phyloP scores from a whole-genome alignment of 2,329 filamentous ascomycete species.

The Colletotrichum higginsianum region DNA sequence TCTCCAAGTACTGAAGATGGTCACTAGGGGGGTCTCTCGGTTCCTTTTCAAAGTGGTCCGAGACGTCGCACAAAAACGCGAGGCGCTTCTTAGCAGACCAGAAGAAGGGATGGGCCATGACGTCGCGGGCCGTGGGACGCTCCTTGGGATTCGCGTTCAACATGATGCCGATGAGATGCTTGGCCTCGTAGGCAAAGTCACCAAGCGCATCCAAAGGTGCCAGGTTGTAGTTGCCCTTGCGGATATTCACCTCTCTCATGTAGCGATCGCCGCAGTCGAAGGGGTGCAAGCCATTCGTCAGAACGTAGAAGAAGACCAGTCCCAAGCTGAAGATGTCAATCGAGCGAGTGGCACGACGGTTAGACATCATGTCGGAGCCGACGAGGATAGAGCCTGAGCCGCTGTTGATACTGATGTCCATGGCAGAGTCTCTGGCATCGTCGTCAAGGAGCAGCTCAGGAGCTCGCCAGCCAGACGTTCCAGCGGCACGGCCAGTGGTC shows the following conservation, averaged over 20 bases:
- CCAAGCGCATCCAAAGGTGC: slow-evolving; percentile 81
- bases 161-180: slow-evolving; percentile 90
- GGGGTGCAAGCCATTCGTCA: slow-evolving; percentile 92
- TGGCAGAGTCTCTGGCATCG: slow-evolving; percentile 69
- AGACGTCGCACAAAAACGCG: slow-evolving; percentile 94
- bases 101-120: slow-evolving; percentile 97
- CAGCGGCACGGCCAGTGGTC: slow-evolving; percentile 92
- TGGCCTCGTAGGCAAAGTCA: slow-evolving; percentile 87
- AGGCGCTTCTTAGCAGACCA: slow-evolving; percentile 92
- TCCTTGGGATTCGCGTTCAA: slow-evolving; percentile 67
- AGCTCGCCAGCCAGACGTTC: slow-evolving; percentile 96
- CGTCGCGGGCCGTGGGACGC: slow-evolving; percentile 80
- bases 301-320: slow-evolving; percentile 98
- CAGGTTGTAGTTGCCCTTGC: slow-evolving; percentile 86
- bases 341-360: slow-evolving; percentile 89
- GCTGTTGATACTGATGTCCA: slow-evolving; percentile 71
- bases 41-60: slow-evolving; percentile 96
- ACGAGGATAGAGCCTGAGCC: slow-evolving; percentile 72
- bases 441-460: slow-evolving; percentile 92
- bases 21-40: slow-evolving; percentile 84
- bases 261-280: slow-evolving; percentile 96
- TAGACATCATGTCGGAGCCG: slow-evolving; percentile 70
- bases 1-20: slow-evolving; percentile 73
- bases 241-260: slow-evolving; percentile 97
- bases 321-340: slow-evolving; percentile 98